Conservation (phyloP, 768 basidiomycete genomes). For the Macrolepiota dolichaula region DNA sequence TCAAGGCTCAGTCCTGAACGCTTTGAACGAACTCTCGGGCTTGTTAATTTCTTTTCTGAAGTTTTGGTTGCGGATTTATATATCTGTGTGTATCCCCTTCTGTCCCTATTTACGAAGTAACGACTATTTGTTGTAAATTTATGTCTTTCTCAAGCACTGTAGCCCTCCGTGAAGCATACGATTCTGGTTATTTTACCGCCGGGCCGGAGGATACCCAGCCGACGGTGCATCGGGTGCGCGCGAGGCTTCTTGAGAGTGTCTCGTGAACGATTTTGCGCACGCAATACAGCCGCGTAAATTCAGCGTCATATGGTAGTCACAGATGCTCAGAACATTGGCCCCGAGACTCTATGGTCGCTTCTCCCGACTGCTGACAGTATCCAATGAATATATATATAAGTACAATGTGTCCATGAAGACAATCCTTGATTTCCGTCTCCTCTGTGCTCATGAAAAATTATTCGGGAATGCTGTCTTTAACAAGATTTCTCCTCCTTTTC, state of each 20-base stretch:
- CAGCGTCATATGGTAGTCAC: neutral
- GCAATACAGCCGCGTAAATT: neutral
- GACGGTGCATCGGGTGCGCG: neutral
- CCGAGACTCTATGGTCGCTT: neutral
- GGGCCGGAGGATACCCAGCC: neutral
- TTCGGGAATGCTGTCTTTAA: neutral
- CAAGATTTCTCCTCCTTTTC: neutral
- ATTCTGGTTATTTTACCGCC: neutral
- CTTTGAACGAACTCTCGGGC: neutral
- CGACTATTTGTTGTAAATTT: too few species aligned
- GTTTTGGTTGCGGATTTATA: neutral
- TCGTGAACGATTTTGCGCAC: neutral
- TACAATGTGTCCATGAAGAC: too few species aligned
- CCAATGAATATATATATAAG: neutral
- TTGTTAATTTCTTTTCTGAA: too few species aligned
- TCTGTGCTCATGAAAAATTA: neutral
- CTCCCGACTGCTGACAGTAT: neutral
- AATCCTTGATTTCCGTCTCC: neutral
- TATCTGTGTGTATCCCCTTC: too few species aligned
- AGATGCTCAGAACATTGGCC: neutral
- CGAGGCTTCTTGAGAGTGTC: neutral
- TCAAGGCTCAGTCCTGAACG: slow-evolving; percentile 19
- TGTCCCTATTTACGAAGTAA: too few species aligned
- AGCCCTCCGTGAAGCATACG: neutral
- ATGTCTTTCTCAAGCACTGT: too few species aligned